phyloP scores from a whole-genome alignment of 352 stramenopile species.

The Phytophthora podocarpi region DNA sequence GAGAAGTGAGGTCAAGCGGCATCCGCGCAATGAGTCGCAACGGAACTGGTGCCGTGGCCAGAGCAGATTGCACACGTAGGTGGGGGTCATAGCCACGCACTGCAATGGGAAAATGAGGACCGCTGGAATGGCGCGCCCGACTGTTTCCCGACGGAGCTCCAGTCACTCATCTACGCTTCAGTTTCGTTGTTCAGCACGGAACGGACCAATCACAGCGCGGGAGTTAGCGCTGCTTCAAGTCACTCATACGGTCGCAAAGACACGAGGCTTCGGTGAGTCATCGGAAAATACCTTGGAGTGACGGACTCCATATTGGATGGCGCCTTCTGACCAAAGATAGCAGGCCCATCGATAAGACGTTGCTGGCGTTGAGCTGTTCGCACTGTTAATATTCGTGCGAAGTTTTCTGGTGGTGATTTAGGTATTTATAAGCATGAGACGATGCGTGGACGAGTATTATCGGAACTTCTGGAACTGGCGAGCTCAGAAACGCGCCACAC shows the following conservation, averaged over 20 bases:
- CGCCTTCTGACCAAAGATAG: no score
- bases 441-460: slow-evolving; percentile 1
- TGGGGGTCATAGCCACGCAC: slow-evolving; percentile 18
- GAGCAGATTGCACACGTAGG: neutral
- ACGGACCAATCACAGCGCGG: slow-evolving; percentile 3
- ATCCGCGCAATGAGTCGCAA: neutral
- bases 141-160: neutral
- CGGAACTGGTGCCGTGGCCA: neutral
- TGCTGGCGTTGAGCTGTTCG: neutral
- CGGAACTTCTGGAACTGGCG: neutral
- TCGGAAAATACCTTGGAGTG: slow-evolving; percentile 12
- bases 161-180: slow-evolving; percentile 8
- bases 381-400: no score
- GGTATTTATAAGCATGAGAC: no score
- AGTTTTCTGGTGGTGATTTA: slow-evolving; percentile 3
- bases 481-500: neutral
- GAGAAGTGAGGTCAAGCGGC: slow-evolving; percentile 10
- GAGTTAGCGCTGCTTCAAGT: slow-evolving; percentile 12
- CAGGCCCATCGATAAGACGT: no score
- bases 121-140: slow-evolving; percentile 11
- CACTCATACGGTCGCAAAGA: slow-evolving; percentile 29
- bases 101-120: slow-evolving; percentile 8
- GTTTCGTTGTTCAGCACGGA: neutral
- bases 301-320: no score
- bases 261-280: slow-evolving; percentile 11